These are phyloP conservation scores for Basipetospora chlamydospora DNA, from an alignment of 2,329 filamentous ascomycete genomes.

Conservation along the genomic window DNA sequence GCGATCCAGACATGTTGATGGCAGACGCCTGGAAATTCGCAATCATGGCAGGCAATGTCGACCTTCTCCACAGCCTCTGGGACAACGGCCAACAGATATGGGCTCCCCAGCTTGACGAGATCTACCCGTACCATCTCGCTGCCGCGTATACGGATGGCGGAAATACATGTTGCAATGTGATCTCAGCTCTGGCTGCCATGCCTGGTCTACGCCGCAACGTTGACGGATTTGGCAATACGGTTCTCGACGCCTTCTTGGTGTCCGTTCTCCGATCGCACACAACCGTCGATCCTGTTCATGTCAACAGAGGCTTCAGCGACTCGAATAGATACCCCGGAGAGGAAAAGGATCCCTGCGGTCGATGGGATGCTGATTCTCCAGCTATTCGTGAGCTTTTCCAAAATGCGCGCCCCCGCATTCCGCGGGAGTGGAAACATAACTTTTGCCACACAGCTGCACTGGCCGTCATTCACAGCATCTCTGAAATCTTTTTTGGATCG, in stretches of 20 bases:
- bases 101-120: background rate
- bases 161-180: background rate
- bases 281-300: slow-evolving; percentile 10
- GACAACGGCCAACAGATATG: background rate
- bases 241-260: slow-evolving; percentile 23
- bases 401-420: slow-evolving; percentile 14
- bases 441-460: slow-evolving; percentile 28
- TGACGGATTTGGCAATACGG: slow-evolving; percentile 19
- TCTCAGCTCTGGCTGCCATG: background rate
- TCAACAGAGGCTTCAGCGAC: slow-evolving; percentile 15
- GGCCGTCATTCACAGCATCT: slow-evolving; percentile 21
- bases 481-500: slow-evolving; percentile 7
- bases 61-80: background rate
- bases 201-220: background rate
- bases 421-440: slow-evolving; percentile 25
- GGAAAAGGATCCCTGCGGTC: slow-evolving; percentile 26
- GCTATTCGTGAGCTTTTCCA: slow-evolving; percentile 16
- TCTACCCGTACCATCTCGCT: background rate
- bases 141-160: background rate
- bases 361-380: slow-evolving; percentile 25
- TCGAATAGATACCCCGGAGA: slow-evolving; percentile 21
- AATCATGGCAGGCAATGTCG: slow-evolving; percentile 12
- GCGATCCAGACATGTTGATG: slow-evolving; percentile 4
- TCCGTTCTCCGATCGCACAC: slow-evolving; percentile 22
- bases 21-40: slow-evolving; percentile 9